A percentile compares a stretch with the other conserved stretches of the same genome.
Conservation (phyloP, 192 early-diverging fungal genomes). For the Coemansia sp. region DNA sequence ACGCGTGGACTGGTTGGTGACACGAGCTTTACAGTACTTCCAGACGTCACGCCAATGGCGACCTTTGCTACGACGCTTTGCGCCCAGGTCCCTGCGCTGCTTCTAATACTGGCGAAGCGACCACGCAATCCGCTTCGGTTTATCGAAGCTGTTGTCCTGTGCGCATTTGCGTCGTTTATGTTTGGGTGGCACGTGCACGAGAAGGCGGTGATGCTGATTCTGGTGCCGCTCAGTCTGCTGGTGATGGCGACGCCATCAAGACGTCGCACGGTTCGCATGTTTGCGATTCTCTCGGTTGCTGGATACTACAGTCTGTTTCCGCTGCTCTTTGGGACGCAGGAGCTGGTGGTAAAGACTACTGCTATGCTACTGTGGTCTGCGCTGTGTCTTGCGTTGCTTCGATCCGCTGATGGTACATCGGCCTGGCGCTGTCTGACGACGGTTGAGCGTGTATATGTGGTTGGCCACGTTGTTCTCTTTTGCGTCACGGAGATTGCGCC, state of each 20-base stretch:
- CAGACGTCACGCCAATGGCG: slow-evolving; percentile 64
- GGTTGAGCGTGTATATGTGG: slow-evolving; percentile 27
- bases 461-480: slow-evolving; percentile 41
- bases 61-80: slow-evolving; percentile 77
- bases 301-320: slow-evolving; percentile 54
- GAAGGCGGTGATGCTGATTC: slow-evolving; percentile 86
- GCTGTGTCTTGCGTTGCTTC: slow-evolving; percentile 30
- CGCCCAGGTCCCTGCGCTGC: slow-evolving; percentile 58
- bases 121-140: slow-evolving; percentile 57
- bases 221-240: slow-evolving; percentile 50
- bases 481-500: slow-evolving; percentile 27
- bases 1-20: slow-evolving; percentile 94
- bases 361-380: slow-evolving; percentile 33
- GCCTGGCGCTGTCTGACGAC: slow-evolving; percentile 38
- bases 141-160: slow-evolving; percentile 69
- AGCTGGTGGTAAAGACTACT: slow-evolving; percentile 36
- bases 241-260: slow-evolving; percentile 21
- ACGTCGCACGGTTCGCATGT: slow-evolving; percentile 37
- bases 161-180: slow-evolving; percentile 84
- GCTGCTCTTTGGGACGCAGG: slow-evolving; percentile 50
- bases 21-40: slow-evolving; percentile 78
- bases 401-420: slow-evolving; percentile 9
- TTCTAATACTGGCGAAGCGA: slow-evolving; percentile 43
- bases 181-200: slow-evolving; percentile 99
- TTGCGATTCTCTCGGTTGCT: slow-evolving; percentile 32